Evolutionary conservation across 352 stramenopile genomes (phyloP), one percentile per base, ranked within the genome.

Genomic region (Halophytophthora polymorphica): DNA sequence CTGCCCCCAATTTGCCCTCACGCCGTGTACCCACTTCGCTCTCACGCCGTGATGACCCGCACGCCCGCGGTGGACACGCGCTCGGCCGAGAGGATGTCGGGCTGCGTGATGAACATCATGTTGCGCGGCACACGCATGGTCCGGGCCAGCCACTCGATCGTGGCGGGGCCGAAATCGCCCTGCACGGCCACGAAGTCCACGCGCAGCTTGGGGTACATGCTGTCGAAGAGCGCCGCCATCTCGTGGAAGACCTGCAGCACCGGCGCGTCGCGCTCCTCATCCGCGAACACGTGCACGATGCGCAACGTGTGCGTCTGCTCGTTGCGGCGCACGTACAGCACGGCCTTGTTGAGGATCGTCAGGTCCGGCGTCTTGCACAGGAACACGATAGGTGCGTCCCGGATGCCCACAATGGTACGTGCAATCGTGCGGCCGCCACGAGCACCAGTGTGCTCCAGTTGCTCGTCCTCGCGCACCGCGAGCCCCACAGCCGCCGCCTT

Each of bases 101-200:
- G 83, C 53, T 89, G 88, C 15, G 65, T 77, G 61, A 96, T 95
- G 66, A 96, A 96, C 80, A 96, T 95, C 67, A 90, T 85, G 58
- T 93, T 94, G 51, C 74, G 81, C 1, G 73, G 72, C 10, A 96
- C 73, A 3, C 69, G 65, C 41, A 95, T 69, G 36, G 77, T 69
- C 35, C 71, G 51, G 2, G 57, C 72, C 41, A 95, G 52, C 77
- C 83, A 95, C 54, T 93, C 73, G 38, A 96, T 79, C 33, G 83
- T 68, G 12, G 68, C 65, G 1, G 84, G 74, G 19, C 69, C 67
- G 61, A 86, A 86, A 17, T 87, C 61, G 22, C 74, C 77, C 5
- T 65, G 48, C 39, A 85, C 64, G 28, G 65, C 69, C 23, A 96
- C 42, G 39, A 96, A 78, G 45, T 88, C 82, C 39, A 95, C 86